Evolutionary conservation across 805 yeast species (phyloP).

Genomic region (Myxozyma kluyveri): DNA sequence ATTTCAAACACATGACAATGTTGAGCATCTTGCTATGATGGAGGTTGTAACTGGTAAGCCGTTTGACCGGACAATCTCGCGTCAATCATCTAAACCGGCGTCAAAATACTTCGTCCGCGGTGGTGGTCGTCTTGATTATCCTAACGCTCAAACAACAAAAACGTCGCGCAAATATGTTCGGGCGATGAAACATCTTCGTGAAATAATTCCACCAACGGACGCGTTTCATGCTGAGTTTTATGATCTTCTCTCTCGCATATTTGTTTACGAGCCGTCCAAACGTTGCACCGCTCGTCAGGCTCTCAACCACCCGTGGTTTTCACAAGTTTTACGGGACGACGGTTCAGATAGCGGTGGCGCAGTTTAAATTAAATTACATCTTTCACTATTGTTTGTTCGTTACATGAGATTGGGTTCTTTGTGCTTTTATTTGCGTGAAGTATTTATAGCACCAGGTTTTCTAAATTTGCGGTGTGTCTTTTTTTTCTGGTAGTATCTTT

Average conservation of each 20-base stretch:
- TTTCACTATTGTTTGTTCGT: neutral
- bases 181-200: conserved; percentile 39
- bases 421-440: no score
- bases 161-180: conserved; percentile 39
- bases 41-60: conserved; percentile 65
- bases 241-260: conserved; percentile 63
- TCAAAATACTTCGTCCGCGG: conserved; percentile 34
- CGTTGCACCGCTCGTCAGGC: conserved; percentile 76
- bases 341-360: conserved; percentile 10
- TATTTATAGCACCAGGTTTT: no score
- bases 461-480: no score
- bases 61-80: conserved; percentile 36
- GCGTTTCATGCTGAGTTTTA: conserved; percentile 44
- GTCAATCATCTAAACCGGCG: conserved; percentile 30
- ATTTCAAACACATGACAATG: conserved; percentile 90
- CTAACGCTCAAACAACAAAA: conserved; percentile 40
- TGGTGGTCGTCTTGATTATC: conserved; percentile 36
- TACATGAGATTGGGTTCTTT: no score
- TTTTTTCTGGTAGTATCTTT: no score
- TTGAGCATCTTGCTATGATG: conserved; percentile 94
- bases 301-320: conserved; percentile 77
- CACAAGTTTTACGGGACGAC: conserved; percentile 12
- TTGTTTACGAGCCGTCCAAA: conserved; percentile 68
- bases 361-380: neutral
- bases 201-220: conserved; percentile 29